Conservation (phyloP, 768 basidiomycete genomes). For the Artomyces pyxidatus region DNA sequence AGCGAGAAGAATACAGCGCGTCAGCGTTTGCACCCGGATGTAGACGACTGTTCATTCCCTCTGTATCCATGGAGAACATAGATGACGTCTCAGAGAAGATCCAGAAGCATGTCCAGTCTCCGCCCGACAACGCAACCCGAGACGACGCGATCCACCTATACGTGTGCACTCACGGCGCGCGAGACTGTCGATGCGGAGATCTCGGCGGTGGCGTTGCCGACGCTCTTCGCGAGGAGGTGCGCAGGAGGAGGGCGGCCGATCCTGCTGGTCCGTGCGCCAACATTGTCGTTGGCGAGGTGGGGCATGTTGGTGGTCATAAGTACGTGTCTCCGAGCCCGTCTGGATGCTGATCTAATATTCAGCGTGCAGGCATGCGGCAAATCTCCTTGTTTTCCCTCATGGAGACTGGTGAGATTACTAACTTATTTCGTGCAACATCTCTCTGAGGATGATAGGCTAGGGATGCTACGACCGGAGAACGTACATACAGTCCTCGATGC, state of each 20-base stretch:
- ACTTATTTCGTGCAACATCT: constrained; percentile 9
- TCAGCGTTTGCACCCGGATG: constrained; percentile 44
- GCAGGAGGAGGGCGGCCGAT: constrained; percentile 19
- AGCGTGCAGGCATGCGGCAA: constrained; percentile 64
- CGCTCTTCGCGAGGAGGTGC: constrained; percentile 46
- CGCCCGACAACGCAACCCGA: neutral
- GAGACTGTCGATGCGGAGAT: constrained; percentile 76
- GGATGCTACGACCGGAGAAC: constrained; percentile 48
- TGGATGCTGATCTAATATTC: too few relatives aligned
- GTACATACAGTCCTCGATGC: constrained; percentile 46
- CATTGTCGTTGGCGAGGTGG: constrained; percentile 52
- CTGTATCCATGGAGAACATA: constrained; percentile 40
- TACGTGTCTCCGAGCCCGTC: constrained; percentile 29
- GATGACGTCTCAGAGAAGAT: constrained; percentile 34
- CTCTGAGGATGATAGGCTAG: constrained; percentile 39
- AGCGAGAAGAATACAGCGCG: constrained; percentile 25
- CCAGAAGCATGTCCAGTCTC: constrained; percentile 9
- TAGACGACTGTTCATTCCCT: constrained; percentile 42
- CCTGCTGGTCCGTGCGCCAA: constrained; percentile 18
- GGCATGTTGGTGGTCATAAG: constrained; percentile 83
- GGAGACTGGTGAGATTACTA: constrained; percentile 74
- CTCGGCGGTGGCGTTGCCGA: constrained; percentile 49
- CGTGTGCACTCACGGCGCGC: constrained; percentile 71
- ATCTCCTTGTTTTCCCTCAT: constrained; percentile 58
- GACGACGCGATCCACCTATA: constrained; percentile 35